phyloP scores from a whole-genome alignment of 2,329 filamentous ascomycete genomes.

The Aspergillus pseudoviridinutans region DNA sequence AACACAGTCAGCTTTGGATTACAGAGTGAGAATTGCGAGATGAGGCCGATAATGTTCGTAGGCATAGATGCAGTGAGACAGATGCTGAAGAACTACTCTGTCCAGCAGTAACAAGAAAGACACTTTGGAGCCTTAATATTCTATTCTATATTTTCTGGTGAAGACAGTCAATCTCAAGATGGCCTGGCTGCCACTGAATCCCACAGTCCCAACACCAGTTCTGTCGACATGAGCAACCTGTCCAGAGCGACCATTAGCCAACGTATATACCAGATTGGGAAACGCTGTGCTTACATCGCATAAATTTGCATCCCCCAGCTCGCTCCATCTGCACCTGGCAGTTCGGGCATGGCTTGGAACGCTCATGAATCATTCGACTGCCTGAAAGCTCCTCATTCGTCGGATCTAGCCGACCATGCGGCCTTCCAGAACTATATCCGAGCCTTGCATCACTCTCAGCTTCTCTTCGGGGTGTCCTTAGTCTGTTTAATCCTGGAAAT shows the following conservation, averaged over 20 bases:
- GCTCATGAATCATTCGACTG: constrained; percentile 5
- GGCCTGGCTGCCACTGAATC: constrained; percentile 7
- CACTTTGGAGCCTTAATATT: background rate
- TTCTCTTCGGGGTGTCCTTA: background rate
- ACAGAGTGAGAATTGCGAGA: background rate
- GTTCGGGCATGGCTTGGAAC: constrained; percentile 9
- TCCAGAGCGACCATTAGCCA: constrained; percentile 1
- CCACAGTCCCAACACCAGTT: constrained; percentile 20
- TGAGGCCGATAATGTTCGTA: background rate
- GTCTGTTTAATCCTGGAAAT: background rate
- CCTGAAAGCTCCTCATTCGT: constrained; percentile 6
- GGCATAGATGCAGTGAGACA: background rate
- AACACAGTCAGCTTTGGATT: background rate
- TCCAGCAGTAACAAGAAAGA: background rate
- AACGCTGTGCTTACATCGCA: constrained; percentile 10
- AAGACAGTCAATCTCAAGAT: constrained; percentile 11
- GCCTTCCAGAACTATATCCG: background rate
- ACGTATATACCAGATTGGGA: background rate
- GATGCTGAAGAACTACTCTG: background rate
- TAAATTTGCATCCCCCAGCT: constrained; percentile 14
- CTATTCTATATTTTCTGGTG: background rate
- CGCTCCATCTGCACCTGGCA: constrained; percentile 10
- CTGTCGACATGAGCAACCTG: constrained; percentile 12
- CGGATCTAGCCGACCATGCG: background rate
- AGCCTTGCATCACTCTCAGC: background rate